Percentiles rank a stretch among this genome's conserved stretches.
phyloP scores from a whole-genome alignment of 768 basidiomycete species.

The Lyophyllum atratum region DNA sequence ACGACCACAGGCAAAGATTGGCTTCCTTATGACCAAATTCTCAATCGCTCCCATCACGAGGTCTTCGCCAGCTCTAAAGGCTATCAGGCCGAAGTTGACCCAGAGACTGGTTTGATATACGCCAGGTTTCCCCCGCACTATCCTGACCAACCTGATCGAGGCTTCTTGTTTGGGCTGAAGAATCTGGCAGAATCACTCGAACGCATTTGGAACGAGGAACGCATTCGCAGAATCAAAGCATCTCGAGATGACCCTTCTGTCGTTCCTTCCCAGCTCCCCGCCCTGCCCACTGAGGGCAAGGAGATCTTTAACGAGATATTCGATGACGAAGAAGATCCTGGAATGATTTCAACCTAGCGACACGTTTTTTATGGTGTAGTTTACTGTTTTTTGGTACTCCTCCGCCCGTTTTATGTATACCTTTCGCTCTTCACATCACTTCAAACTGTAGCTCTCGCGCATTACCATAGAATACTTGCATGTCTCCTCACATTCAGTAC shows the following conservation, averaged over 20 bases:
- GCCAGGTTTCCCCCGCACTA: constrained; percentile 96
- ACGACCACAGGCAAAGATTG: constrained; percentile 96
- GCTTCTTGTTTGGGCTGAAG: constrained; percentile 90
- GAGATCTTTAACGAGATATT: constrained; percentile 83
- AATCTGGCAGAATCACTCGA: constrained; percentile 77
- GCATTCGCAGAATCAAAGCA: constrained; percentile 64
- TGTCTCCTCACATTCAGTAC: constrained; percentile 3
- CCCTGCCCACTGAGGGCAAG: constrained; percentile 70
- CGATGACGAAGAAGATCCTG: constrained; percentile 62
- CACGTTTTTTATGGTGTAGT: not conserved
- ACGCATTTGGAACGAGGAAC: constrained; percentile 87
- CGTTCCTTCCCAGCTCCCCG: constrained; percentile 54
- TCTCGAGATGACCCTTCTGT: constrained; percentile 57
- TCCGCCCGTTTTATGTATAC: constrained; percentile 15
- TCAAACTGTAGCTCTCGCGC: constrained; percentile 14
- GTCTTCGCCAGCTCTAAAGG: constrained; percentile 64
- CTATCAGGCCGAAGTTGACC: constrained; percentile 82
- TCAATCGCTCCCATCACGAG: constrained; percentile 44
- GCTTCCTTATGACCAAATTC: constrained; percentile 59
- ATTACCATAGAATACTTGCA: constrained; percentile 4
- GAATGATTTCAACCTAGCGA: constrained; percentile 71
- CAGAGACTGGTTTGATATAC: constrained; percentile 79
- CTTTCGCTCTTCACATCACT: constrained; percentile 8
- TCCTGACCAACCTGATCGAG: constrained; percentile 86
- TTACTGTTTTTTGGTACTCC: constrained; percentile 9